These are phyloP conservation scores for Suhomyces wounanorum DNA, from an alignment of 1,139 yeast genomes.

Conservation along the genomic window DNA sequence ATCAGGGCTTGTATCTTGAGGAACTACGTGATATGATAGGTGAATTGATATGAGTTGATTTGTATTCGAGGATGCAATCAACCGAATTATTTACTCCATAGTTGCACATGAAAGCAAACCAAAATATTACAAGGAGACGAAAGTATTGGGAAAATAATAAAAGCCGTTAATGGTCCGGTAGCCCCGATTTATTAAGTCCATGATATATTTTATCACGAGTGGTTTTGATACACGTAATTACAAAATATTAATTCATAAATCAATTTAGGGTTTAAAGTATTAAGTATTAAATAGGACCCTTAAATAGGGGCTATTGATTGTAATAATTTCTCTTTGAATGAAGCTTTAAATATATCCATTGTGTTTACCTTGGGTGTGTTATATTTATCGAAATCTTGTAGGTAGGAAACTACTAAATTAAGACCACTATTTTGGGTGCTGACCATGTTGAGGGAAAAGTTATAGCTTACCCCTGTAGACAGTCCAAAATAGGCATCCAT, in stretches of 20 bases:
- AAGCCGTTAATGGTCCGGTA: not conserved
- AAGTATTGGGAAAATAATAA: not conserved
- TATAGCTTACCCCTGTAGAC: conserved; percentile 4
- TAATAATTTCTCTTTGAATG: conserved; percentile 2
- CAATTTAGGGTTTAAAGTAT: not conserved
- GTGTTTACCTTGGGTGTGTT: not conserved
- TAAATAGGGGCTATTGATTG: not conserved
- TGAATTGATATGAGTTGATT: conserved; percentile 8
- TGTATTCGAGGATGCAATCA: not conserved
- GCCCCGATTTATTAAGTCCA: not conserved
- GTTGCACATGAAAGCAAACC: not conserved
- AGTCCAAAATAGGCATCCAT: conserved; percentile 8
- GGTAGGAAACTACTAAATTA: conserved; percentile 4
- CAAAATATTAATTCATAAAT: not conserved
- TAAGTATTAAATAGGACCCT: not conserved
- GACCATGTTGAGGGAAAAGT: conserved; percentile 4
- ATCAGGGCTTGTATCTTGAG: conserved; percentile 19
- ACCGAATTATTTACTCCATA: not conserved
- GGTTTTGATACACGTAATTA: not conserved
- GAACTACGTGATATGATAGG: conserved; percentile 17
- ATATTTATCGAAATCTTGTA: conserved; percentile 2
- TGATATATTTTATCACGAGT: not conserved
- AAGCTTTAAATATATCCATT: not conserved
- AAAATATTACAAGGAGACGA: not conserved
- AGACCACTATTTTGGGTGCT: conserved; percentile 6